Evolutionary conservation across 306 rosid species (phyloP).

Genomic region (Lotus japonicus): DNA sequence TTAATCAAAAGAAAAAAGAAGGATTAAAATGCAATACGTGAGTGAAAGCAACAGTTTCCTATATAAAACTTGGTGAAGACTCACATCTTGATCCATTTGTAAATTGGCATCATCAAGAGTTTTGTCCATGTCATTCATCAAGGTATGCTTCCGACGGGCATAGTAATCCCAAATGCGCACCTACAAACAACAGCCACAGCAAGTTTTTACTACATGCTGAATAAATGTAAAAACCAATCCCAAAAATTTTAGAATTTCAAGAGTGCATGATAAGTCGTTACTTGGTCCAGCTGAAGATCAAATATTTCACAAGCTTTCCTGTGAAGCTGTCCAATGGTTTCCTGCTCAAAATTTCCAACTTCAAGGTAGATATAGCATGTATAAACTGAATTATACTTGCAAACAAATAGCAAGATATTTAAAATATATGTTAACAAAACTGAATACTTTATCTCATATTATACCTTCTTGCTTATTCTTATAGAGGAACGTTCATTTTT

Average conservation of each 20-base stretch:
- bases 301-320: slow-evolving; percentile 83
- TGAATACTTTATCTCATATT: slow-evolving; percentile 20
- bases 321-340: slow-evolving; percentile 92
- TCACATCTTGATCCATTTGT: slow-evolving; percentile 98
- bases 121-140: slow-evolving; percentile 95
- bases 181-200: slow-evolving; percentile 31
- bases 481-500: slow-evolving; percentile 63
- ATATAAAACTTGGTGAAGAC: slow-evolving; percentile 32
- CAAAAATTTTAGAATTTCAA: neutral
- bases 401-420: slow-evolving; percentile 9
- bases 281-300: slow-evolving; percentile 80
- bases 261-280: slow-evolving; percentile 34
- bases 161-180: slow-evolving; percentile 95
- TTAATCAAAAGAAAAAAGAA: slow-evolving; percentile 23
- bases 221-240: slow-evolving; percentile 1
- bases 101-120: slow-evolving; percentile 95
- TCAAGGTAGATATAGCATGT: slow-evolving; percentile 21
- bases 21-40: slow-evolving; percentile 14
- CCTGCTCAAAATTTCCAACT: slow-evolving; percentile 54
- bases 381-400: slow-evolving; percentile 10
- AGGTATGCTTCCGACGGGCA: slow-evolving; percentile 71
- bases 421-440: slow-evolving; percentile 20
- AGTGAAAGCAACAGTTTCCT: slow-evolving; percentile 14
- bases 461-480: slow-evolving; percentile 98
- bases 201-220: slow-evolving; percentile 7